Evolutionary conservation across 2,329 filamentous ascomycete genomes (phyloP).

Genomic region (Fusarium sp.): DNA sequence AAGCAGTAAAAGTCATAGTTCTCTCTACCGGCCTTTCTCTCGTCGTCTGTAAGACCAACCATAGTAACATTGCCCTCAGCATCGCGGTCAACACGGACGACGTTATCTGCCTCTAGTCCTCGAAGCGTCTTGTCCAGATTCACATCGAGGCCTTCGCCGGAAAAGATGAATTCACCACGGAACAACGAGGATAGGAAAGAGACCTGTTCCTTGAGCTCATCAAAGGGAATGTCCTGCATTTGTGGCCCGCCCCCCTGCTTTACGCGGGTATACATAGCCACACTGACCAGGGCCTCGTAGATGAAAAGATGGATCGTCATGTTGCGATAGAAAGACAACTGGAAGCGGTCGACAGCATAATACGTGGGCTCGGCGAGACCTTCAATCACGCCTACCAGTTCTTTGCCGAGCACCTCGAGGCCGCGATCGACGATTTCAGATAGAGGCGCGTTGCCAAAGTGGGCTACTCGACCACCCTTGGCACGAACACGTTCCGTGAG

Average conservation of each 20-base stretch:
- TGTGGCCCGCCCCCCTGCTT: slow-evolving; percentile 90
- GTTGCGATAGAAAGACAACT: slow-evolving; percentile 97
- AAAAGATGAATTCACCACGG: slow-evolving; percentile 96
- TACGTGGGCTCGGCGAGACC: slow-evolving; percentile 91
- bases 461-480: slow-evolving; percentile 92
- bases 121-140: slow-evolving; percentile 86
- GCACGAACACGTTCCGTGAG: slow-evolving; percentile 82
- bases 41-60: slow-evolving; percentile 80
- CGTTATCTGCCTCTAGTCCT: slow-evolving; percentile 81
- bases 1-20: slow-evolving; percentile 99
- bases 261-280: slow-evolving; percentile 88
- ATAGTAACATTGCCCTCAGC: slow-evolving; percentile 68
- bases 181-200: slow-evolving; percentile 93
- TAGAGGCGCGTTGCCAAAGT: slow-evolving; percentile 86
- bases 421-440: slow-evolving; percentile 88
- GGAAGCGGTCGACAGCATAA: slow-evolving; percentile 95
- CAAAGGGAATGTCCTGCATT: slow-evolving; percentile 82
- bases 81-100: slow-evolving; percentile 76
- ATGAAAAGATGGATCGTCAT: slow-evolving; percentile 99
- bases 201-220: slow-evolving; percentile 81
- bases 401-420: slow-evolving; percentile 89
- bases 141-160: slow-evolving; percentile 81
- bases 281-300: slow-evolving; percentile 89
- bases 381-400: slow-evolving; percentile 83
- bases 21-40: slow-evolving; percentile 84